Evolutionary conservation across 768 basidiomycete species (phyloP), one percentile per base, ranked within the genome.

Genomic region (Mycena vitilis): DNA sequence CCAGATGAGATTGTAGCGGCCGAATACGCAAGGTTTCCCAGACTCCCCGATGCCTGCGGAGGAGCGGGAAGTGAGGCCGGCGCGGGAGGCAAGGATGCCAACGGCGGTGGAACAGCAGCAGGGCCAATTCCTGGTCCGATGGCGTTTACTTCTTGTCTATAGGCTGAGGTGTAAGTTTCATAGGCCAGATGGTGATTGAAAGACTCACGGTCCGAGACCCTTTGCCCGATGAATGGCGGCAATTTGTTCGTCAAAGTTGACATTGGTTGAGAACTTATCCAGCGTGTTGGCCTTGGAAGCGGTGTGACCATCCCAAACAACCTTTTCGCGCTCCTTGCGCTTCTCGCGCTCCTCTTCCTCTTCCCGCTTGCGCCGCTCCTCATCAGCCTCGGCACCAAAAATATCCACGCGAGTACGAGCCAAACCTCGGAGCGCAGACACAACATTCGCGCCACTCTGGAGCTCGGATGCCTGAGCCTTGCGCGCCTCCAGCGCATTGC

Each of bases 271-370:
- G 84, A 92, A 99, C 76, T 95, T 95, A 86, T 96, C 94, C 75
- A 96, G 84, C 1, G 95, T 98, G 72, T 89, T 90, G 56, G 92
- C 92, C 81, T 96, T 98, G 51, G 95, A 93, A 51, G 95, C 93
- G 2, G 96, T 96, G 79, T 99, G 96, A 74, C 98, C 98, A 80
- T 99, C 98, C 98, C 98, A 99, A 56, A 98, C 94, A 72, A 95
- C 93, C 77, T 94, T 96, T 81, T 99, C 98, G 77, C 91, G 89
- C 78, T 97, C 96, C 77, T 89, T 92, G 71, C 95, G 85, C 75
- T 87, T 88, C 69, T 91, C 88, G 62, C 88, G 85, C 75, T 95
- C 94, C 69, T 92, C 92, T 58, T 95, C 95, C 71, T 98, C 96
- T 73, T 96, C 93, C 54, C 85, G 86, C 80, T 91, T 93, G 69